Percentiles rank a stretch among this genome's conserved stretches.
Evolutionary conservation across 2,329 filamentous ascomycete genomes (phyloP).

Genomic region (Ophiostoma himal-ulmi): DNA sequence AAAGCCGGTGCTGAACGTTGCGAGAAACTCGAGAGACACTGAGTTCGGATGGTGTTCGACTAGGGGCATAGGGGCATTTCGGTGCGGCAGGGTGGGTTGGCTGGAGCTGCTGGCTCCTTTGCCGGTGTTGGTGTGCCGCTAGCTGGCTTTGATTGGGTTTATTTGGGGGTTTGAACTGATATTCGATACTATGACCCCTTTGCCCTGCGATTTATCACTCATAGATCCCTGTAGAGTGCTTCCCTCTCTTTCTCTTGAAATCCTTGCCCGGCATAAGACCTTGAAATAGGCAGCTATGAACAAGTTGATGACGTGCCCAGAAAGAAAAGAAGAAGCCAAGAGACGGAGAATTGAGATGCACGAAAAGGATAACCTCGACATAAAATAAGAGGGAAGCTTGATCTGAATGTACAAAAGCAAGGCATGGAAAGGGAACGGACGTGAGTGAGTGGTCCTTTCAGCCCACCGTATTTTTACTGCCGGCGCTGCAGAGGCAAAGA

Average conservation of each 20-base stretch:
- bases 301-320: neutral
- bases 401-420: neutral
- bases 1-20: neutral
- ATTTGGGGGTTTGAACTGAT: neutral
- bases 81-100: conserved; percentile 16
- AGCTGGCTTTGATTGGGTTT: neutral
- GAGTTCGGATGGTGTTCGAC: conserved; percentile 1
- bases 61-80: conserved; percentile 12
- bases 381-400: neutral
- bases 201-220: neutral
- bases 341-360: neutral
- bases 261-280: neutral
- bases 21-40: neutral
- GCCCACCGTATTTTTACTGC: neutral
- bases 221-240: neutral
- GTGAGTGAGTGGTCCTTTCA: neutral
- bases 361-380: neutral
- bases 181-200: neutral
- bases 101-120: conserved; percentile 11
- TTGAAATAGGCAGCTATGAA: neutral
- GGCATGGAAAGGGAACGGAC: neutral
- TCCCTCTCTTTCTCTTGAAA: neutral
- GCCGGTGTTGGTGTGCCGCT: conserved; percentile 9
- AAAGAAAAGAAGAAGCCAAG: neutral
- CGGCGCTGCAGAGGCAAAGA: neutral